Evolutionary conservation across 352 stramenopile species (phyloP).

Genomic region (Saprolegnia parasitica): DNA sequence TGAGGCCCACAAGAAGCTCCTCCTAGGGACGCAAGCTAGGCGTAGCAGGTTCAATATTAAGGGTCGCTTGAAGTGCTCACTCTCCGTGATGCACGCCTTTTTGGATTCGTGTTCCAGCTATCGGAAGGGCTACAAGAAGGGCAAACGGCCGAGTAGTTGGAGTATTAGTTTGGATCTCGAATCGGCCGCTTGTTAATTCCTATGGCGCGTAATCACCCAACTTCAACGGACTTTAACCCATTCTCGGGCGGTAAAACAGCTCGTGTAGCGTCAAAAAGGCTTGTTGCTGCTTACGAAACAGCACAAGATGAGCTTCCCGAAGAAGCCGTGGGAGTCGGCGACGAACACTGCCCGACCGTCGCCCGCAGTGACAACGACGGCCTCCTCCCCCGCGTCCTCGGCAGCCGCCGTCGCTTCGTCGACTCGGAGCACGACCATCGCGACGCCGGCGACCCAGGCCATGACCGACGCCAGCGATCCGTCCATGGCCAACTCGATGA

Average conservation of each 20-base stretch:
- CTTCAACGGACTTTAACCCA: neutral
- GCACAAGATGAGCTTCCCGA: conserved; percentile 27
- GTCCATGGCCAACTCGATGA: neutral
- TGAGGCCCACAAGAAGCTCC: too few species aligned
- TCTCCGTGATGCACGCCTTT: too few species aligned
- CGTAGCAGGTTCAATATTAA: too few species aligned
- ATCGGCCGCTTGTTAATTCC: neutral
- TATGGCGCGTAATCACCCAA: neutral
- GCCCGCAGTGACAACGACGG: neutral
- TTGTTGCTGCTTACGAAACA: conserved; percentile 10
- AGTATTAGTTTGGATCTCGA: neutral
- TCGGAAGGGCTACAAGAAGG: too few species aligned
- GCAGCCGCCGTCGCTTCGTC: neutral
- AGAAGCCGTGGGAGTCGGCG: conserved; percentile 23
- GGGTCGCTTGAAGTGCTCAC: too few species aligned
- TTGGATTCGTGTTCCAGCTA: too few species aligned
- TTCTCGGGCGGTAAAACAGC: neutral
- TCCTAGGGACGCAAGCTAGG: too few species aligned
- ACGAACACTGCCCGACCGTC: conserved; percentile 7
- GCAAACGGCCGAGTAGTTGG: neutral
- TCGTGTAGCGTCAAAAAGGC: conserved; percentile 4
- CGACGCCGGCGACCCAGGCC: neutral
- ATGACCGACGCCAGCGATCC: neutral
- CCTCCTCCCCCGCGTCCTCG: neutral
- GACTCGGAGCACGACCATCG: neutral